Base-by-base conservation (phyloP, 2,329 filamentous ascomycete species). In the Byssoonygena ceratinophila region DNA sequence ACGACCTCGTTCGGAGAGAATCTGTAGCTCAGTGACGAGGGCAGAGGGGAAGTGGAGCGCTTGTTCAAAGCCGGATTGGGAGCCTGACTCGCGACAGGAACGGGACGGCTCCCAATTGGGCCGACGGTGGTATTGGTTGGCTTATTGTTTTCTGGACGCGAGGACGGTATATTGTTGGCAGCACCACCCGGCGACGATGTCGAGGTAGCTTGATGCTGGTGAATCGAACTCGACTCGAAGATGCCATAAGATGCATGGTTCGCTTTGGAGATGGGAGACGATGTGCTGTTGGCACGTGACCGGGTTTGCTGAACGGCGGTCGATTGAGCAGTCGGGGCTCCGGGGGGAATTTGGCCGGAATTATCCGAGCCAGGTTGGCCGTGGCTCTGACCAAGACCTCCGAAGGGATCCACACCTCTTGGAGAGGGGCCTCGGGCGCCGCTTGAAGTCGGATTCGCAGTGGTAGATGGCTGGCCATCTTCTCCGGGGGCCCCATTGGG, bases 91-190 rank as follows among this genome's bases (percentile, higher is more conserved):
- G 79, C 71, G 31, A 75, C 77, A 36, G 76, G 78, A 16, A 80
- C 77, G 2, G 91, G 91, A 41, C 92, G 84, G 54, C 91, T 96
- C 58, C 92, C 92, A 61, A 97, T 97, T 16, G 92, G 91, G 20
- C 89, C 91, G 50, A 97, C 89, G 3, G 85, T 76, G 53, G 77
- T 76, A 52, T 79, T 66, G 71, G 74, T 55, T 68, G 67, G 58
- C 55, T 72, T 77, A 27, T 75, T 71, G 34, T 82, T 77, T 49
- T 81, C 77, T 57, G 81, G 78, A 53, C 77, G 72, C 40, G 82
- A 82, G 51, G 88, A 86, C 39, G 89, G 86, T 5, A 89, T 94
- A 47, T 71, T 68, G n/a, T 67, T 64, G 37, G 29, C 36, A 22
- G 41, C 40, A 14, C 81, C 85, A 53, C 84, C 83, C 8, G 89